These are phyloP conservation scores for Fusarium fujikuroi DNA, from an alignment of 2,329 filamentous ascomycete species.

Conservation along the genomic window DNA sequence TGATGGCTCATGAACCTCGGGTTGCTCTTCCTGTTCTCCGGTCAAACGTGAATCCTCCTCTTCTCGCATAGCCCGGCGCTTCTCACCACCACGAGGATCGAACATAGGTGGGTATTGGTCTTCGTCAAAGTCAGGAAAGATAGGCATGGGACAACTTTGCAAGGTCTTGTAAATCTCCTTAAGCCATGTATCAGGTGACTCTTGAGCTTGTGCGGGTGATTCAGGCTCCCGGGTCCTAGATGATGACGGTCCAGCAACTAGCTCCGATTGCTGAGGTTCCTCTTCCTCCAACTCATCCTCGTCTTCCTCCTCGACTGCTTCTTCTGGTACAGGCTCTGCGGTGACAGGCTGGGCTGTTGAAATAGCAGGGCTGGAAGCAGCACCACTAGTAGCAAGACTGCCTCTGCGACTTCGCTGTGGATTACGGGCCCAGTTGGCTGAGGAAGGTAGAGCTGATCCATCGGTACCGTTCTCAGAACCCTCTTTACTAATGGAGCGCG, in stretches of 20 bases:
- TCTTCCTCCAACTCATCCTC: constrained; percentile 1
- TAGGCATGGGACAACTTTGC: constrained; percentile 50
- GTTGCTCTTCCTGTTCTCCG: constrained; percentile 60
- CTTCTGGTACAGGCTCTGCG: constrained; percentile 59
- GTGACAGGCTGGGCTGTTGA: constrained; percentile 67
- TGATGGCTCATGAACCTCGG: constrained; percentile 58
- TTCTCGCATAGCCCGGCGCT: constrained; percentile 80
- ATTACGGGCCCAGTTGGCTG: constrained; percentile 90
- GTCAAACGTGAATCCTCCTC: constrained; percentile 69
- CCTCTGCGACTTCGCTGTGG: constrained; percentile 74
- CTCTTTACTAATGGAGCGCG: constrained; percentile 81
- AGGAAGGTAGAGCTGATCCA: constrained; percentile 89
- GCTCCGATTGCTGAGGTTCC: constrained; percentile 44
- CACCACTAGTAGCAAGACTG: constrained; percentile 83
- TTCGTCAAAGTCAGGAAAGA: constrained; percentile 16
- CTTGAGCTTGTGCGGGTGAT: constrained; percentile 14
- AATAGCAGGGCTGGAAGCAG: constrained; percentile 84
- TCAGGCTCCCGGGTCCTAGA: constrained; percentile 31
- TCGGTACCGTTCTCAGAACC: constrained; percentile 77
- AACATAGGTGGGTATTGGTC: constrained; percentile 75
- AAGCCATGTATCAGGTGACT: constrained; percentile 45
- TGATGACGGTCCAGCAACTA: constrained; percentile 42
- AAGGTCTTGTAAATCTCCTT: constrained; percentile 53
- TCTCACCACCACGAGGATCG: constrained; percentile 83
- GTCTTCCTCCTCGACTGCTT: constrained; percentile 52